phyloP scores from a whole-genome alignment of 306 rosid genomes.

The Potentilla sterilis region DNA sequence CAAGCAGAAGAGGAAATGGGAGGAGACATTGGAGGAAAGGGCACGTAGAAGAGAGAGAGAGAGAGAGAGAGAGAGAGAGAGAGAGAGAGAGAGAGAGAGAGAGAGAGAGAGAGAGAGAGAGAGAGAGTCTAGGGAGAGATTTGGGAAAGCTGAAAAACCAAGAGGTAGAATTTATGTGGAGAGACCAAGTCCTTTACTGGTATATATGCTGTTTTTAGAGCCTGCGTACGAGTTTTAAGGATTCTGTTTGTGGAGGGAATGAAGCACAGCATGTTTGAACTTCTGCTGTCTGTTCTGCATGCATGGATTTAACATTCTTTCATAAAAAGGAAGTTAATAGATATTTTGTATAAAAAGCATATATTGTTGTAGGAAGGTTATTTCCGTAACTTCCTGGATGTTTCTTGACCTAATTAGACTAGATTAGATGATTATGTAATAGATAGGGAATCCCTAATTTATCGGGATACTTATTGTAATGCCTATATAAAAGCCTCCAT shows the following conservation, averaged over 20 bases:
- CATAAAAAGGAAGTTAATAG: not conserved
- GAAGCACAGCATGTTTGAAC: not conserved
- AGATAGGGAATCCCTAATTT: no score
- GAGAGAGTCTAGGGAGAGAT: not conserved
- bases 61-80: not conserved
- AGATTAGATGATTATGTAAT: no score
- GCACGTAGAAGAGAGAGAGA: not conserved
- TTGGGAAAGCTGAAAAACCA: not conserved
- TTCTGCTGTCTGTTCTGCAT: not conserved
- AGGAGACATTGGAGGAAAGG: constrained; percentile 5
- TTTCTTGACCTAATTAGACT: no score
- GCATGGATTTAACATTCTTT: not conserved
- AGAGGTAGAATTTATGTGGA: not conserved
- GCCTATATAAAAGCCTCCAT: no score
- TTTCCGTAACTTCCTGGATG: no score
- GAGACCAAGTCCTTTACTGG: constrained; percentile 3
- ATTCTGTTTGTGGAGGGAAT: constrained; percentile 32
- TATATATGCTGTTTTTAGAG: constrained; percentile 9
- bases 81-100: not conserved
- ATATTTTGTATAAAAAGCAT: not conserved
- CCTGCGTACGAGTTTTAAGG: constrained; percentile 42
- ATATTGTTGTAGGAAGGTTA: no score
- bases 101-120: not conserved
- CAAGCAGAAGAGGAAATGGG: constrained; percentile 6
- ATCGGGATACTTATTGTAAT: no score